phyloP scores from a whole-genome alignment of 2,329 filamentous ascomycete genomes.

The Blumeriella jaapii region DNA sequence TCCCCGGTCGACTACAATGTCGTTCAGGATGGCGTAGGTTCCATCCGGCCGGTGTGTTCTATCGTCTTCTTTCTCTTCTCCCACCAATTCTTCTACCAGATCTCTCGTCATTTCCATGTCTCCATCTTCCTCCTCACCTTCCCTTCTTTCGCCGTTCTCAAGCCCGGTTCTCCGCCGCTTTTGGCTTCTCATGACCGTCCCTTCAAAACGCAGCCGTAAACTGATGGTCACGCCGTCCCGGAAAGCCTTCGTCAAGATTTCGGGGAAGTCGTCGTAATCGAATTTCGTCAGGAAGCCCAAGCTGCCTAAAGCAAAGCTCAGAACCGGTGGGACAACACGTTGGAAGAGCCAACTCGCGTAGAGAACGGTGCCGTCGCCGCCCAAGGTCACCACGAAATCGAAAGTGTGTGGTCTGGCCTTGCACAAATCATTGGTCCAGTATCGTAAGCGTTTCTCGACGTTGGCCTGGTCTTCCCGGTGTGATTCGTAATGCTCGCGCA shows the following conservation, averaged over 20 bases:
- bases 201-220: constrained; percentile 80
- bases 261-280: constrained; percentile 66
- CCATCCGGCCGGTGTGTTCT: constrained; percentile 76
- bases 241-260: constrained; percentile 62
- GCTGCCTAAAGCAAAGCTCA: constrained; percentile 85
- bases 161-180: constrained; percentile 29
- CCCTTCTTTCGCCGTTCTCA: constrained; percentile 12
- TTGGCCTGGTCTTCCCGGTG: constrained; percentile 22
- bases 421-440: constrained; percentile 77
- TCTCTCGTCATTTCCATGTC: constrained; percentile 42
- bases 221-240: constrained; percentile 79
- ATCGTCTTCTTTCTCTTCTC: constrained; percentile 72
- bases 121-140: constrained; percentile 29
- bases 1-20: constrained; percentile 90
- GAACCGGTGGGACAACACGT: constrained; percentile 80
- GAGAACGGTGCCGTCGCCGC: constrained; percentile 92
- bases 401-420: constrained; percentile 70
- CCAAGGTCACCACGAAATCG: constrained; percentile 85
- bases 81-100: constrained; percentile 81
- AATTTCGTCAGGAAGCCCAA: constrained; percentile 95
- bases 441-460: constrained; percentile 45
- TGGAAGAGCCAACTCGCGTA: constrained; percentile 98
- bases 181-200: constrained; percentile 78
- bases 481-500: constrained; percentile 34
- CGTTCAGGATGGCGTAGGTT: constrained; percentile 86